Evolutionary conservation across 306 rosid genomes (phyloP).

Genomic region (Carpinus fangiana): DNA sequence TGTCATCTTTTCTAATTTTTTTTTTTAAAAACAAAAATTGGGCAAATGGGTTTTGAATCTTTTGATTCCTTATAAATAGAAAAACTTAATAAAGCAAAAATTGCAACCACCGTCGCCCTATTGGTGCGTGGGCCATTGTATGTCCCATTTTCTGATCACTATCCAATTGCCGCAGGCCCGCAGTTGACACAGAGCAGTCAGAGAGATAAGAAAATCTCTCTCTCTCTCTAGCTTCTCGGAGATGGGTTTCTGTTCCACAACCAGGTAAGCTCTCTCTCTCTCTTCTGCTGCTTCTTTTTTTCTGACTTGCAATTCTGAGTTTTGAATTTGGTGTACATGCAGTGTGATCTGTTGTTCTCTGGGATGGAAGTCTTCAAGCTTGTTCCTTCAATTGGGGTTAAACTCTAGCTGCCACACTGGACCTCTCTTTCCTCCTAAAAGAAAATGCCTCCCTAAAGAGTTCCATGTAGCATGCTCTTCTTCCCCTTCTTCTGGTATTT

Average conservation of each 20-base stretch:
- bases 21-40: no score
- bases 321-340: conserved; percentile 24
- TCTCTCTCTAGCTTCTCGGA: conserved; percentile 11
- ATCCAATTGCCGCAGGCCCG: no score
- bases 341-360: conserved; percentile 43
- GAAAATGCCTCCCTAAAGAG: conserved; percentile 23
- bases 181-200: not conserved
- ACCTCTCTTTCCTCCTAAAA: conserved; percentile 31
- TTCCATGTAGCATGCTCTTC: conserved; percentile 54
- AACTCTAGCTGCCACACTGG: conserved; percentile 25
- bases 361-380: conserved; percentile 65
- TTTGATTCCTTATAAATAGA: not conserved
- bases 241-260: conserved; percentile 60
- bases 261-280: conserved; percentile 39
- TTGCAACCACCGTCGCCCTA: not conserved
- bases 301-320: conserved; percentile 17
- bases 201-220: not conserved
- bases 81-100: not conserved
- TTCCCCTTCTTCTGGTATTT: conserved; percentile 56
- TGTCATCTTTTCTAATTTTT: no score
- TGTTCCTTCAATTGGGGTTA: conserved; percentile 38
- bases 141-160: not conserved
- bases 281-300: not conserved
- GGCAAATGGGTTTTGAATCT: not conserved
- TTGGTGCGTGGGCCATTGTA: not conserved